Conservation (phyloP, 1,139 yeast species). For the Zygosaccharomyces pseudobailii region DNA sequence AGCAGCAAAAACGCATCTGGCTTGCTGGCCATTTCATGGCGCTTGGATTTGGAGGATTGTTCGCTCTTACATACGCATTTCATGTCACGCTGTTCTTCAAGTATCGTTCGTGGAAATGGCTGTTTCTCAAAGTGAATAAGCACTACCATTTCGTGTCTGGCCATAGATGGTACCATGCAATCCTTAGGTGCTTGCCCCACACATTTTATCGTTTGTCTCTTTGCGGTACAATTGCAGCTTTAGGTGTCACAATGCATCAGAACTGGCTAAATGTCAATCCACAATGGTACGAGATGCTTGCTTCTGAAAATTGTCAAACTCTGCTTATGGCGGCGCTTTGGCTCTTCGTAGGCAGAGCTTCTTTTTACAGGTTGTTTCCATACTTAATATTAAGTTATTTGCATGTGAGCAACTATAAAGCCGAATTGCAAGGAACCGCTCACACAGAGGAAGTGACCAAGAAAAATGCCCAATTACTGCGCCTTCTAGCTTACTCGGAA, state of each 20-base stretch:
- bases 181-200: slow-evolving; percentile 40
- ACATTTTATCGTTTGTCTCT: slow-evolving; percentile 50
- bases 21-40: slow-evolving; percentile 53
- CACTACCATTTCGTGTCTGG: slow-evolving; percentile 20
- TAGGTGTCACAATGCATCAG: slow-evolving; percentile 51
- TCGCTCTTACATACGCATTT: slow-evolving; percentile 43
- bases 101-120: slow-evolving; percentile 33
- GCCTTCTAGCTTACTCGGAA: slow-evolving; percentile 58
- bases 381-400: slow-evolving; percentile 51
- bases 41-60: slow-evolving; percentile 47
- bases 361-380: slow-evolving; percentile 63
- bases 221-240: slow-evolving; percentile 53
- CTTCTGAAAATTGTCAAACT: slow-evolving; percentile 68
- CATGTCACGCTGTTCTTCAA: slow-evolving; percentile 29
- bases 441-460: slow-evolving; percentile 22
- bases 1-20: slow-evolving; percentile 50
- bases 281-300: slow-evolving; percentile 50
- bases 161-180: slow-evolving; percentile 39
- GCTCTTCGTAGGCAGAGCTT: slow-evolving; percentile 55
- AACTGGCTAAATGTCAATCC: slow-evolving; percentile 55
- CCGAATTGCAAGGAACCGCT: slow-evolving; percentile 40
- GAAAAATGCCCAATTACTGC: slow-evolving; percentile 37
- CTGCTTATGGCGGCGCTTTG: slow-evolving; percentile 51
- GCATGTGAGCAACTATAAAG: slow-evolving; percentile 47
- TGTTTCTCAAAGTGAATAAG: slow-evolving; percentile 25